These are phyloP conservation scores for Oenanthe javanica DNA, from an alignment of 140 eudicot species.

Conservation along the genomic window DNA sequence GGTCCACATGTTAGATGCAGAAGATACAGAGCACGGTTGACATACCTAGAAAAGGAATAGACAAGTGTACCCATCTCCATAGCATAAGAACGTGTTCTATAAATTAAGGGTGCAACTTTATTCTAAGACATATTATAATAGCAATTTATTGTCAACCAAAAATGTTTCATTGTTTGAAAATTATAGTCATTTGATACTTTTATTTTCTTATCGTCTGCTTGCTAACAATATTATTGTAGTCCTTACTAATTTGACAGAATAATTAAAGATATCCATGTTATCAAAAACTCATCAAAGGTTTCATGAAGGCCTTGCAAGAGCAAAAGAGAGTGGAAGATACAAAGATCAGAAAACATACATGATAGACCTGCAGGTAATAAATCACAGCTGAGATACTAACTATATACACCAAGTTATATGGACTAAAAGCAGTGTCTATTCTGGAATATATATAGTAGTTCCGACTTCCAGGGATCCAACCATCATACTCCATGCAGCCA, in stretches of 20 bases:
- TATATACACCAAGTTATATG: neutral
- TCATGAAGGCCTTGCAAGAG: neutral
- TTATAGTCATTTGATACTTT: neutral
- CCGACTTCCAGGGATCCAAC: neutral
- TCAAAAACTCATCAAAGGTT: neutral
- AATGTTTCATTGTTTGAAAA: neutral
- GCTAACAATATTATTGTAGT: neutral
- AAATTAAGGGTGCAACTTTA: neutral
- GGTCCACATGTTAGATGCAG: constrained; percentile 93
- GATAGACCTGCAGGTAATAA: neutral
- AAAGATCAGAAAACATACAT: too few species aligned
- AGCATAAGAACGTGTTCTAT: neutral
- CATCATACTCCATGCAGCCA: neutral
- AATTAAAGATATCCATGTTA: neutral
- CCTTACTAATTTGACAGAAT: neutral
- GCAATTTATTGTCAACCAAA: neutral
- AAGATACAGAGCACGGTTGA: constrained; percentile 87
- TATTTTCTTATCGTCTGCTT: neutral
- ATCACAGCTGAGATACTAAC: neutral
- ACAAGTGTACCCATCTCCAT: neutral
- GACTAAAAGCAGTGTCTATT: neutral
- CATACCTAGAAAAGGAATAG: constrained; percentile 41
- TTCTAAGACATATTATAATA: neutral
- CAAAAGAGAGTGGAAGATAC: neutral
- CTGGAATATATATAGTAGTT: neutral